Percentiles rank a stretch among this genome's conserved stretches.
Evolutionary conservation across 2,329 filamentous ascomycete genomes (phyloP).

Genomic region (Pseudopithomyces maydicus): DNA sequence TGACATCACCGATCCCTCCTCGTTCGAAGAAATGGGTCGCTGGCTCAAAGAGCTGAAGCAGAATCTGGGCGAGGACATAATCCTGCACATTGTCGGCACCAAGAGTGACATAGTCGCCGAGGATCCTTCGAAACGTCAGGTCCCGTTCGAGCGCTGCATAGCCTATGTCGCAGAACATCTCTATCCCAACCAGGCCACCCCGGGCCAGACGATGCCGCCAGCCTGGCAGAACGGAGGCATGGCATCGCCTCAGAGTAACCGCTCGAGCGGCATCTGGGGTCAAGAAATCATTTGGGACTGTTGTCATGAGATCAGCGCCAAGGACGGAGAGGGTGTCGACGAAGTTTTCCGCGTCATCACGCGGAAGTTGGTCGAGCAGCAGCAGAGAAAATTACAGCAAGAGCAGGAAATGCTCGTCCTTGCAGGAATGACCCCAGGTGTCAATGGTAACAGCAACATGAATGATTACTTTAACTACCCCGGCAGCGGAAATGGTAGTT

Average conservation of each 20-base stretch:
- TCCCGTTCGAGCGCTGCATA: conserved; percentile 94
- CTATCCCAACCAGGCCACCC: conserved; percentile 67
- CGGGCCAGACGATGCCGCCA: conserved; percentile 29
- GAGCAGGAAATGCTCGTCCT: conserved; percentile 52
- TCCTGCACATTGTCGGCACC: conserved; percentile 91
- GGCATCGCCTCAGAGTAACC: conserved; percentile 53
- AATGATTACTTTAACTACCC: conserved; percentile 57
- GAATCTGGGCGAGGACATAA: conserved; percentile 76
- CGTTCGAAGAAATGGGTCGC: conserved; percentile 88
- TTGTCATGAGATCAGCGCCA: conserved; percentile 94
- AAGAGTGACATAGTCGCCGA: conserved; percentile 80
- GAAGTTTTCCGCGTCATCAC: conserved; percentile 94
- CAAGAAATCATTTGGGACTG: conserved; percentile 96
- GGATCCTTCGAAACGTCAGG: conserved; percentile 77
- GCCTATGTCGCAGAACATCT: conserved; percentile 94
- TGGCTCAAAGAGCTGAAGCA: conserved; percentile 86
- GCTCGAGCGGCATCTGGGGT: conserved; percentile 81
- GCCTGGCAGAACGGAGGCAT: conserved; percentile 50
- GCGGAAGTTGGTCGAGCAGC: conserved; percentile 79
- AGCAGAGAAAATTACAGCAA: conserved; percentile 59
- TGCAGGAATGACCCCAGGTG: conserved; percentile 52
- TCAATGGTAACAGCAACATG: conserved; percentile 33
- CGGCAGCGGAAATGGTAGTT: conserved; percentile 60
- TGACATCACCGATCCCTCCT: conserved; percentile 84
- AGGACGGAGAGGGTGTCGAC: conserved; percentile 93